phyloP scores from a whole-genome alignment of 345 rosid genomes.

The Rhodamnia rubescens region DNA sequence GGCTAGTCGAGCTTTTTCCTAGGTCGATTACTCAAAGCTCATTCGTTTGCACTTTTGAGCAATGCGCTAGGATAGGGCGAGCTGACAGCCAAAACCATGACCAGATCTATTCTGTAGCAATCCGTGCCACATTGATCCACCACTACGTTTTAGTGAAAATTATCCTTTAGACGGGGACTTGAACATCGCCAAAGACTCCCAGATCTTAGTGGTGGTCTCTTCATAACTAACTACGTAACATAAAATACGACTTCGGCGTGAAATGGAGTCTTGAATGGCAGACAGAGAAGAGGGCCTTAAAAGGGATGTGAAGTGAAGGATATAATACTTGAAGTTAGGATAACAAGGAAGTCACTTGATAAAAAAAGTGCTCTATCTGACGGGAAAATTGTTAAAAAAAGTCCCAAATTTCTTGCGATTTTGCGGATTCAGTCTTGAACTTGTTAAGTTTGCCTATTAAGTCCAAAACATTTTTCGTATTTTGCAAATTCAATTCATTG shows the following conservation, averaged over 20 bases:
- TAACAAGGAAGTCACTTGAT: no score
- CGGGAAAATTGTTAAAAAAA: no score
- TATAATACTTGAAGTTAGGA: no score
- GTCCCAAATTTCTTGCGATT: no score
- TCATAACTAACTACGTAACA: not conserved
- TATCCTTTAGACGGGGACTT: not conserved
- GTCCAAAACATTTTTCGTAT: no score
- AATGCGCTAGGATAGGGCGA: not conserved
- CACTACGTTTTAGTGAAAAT: not conserved
- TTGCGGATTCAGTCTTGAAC: no score
- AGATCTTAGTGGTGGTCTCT: not conserved
- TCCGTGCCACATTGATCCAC: not conserved
- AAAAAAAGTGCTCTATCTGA: no score
- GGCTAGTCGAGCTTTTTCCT: not conserved
- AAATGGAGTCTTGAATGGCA: no score
- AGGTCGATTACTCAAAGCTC: not conserved
- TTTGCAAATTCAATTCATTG: no score
- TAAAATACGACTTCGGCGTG: not conserved
- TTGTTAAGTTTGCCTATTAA: no score
- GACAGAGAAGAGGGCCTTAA: no score
- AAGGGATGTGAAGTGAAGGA: no score
- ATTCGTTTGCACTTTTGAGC: not conserved
- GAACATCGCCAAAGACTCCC: not conserved
- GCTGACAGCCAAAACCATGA: accelerated
- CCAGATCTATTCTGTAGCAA: not conserved